Evolutionary conservation across 257 asterid genomes (phyloP), one percentile per base, ranked within the genome.

Genomic region (Misopates orontium): DNA sequence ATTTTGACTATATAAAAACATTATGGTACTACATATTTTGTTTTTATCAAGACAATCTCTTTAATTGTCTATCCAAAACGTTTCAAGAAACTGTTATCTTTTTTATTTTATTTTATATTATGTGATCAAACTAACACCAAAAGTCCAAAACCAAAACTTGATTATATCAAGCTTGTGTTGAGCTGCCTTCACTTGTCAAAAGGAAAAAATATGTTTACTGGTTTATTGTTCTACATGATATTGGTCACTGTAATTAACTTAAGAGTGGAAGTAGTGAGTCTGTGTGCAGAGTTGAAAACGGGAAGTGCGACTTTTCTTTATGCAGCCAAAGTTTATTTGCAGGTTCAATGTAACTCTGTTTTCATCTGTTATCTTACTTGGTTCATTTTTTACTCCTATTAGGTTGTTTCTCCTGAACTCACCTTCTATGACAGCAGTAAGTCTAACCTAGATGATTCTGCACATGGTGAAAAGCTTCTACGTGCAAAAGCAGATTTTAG

Each of bases 331-430:
- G 28, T 66, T 39, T 41, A 19, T 74, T 48, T 61, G 18, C 25
- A 57, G 47, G 59, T 64, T n/a, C 45, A 24, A 49, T 58, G 47
- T 25, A 19, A n/a, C n/a, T n/a, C n/a, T 39, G 18, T 66, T 69
- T 48, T 41, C 68, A 41, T 44, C 44, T 62, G 19, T 77, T 60
- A 25, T 50, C 74, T 66, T 44, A 75, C 42, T 68, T 39, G 74
- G 19, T 71, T 66, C 18, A 36, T 81, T 60, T 75, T 62, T 64
- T 71, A 53, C 62, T 67, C 69, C 69, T 71, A 10, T 39, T 78
- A 93, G 99, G 97, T 93, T 72, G 90, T 93, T 73, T 93, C 97
- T 73, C 95, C 99, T 44, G 99, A 93, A 73, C 90, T 93, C 80
- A 93, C 95, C 71, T 93, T 93, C 76, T 90, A 86, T 66, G 99